Percentiles rank a stretch among this genome's conserved stretches.
These are phyloP conservation scores for Lachnellula subtilissima DNA, from an alignment of 2,329 filamentous ascomycete genomes.

Conservation along the genomic window DNA sequence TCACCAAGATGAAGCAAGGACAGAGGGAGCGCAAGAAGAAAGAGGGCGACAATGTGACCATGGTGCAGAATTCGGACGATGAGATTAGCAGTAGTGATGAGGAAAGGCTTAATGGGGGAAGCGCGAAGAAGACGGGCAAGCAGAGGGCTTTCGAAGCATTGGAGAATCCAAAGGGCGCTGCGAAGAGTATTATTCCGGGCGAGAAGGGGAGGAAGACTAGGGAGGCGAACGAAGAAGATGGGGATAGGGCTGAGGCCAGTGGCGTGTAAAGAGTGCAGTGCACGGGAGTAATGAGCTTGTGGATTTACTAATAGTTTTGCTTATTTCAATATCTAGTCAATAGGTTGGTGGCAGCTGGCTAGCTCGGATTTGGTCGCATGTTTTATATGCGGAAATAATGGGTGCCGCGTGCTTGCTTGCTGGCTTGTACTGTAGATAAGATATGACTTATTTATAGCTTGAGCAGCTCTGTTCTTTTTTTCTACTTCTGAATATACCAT, in stretches of 20 bases:
- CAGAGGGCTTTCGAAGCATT: constrained; percentile 47
- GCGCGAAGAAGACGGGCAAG: constrained; percentile 44
- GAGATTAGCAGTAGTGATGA: constrained; percentile 31
- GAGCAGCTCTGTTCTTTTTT: too few relatives aligned
- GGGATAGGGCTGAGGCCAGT: constrained; percentile 12
- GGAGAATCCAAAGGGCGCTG: constrained; percentile 24
- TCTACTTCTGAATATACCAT: too few relatives aligned
- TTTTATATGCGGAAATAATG: too few relatives aligned
- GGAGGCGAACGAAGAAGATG: constrained; percentile 18
- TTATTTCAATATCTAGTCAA: too few relatives aligned
- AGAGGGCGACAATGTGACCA: constrained; percentile 45
- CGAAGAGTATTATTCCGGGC: constrained; percentile 23
- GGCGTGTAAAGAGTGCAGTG: not conserved
- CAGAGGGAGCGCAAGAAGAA: constrained; percentile 72
- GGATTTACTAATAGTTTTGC: not conserved
- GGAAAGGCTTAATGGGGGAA: constrained; percentile 29
- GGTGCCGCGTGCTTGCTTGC: too few relatives aligned
- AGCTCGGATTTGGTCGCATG: too few relatives aligned
- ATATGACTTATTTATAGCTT: too few relatives aligned
- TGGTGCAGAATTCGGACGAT: constrained; percentile 49
- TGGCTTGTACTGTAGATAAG: too few relatives aligned
- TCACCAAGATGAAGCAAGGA: constrained; percentile 68
- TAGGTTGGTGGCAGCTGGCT: too few relatives aligned
- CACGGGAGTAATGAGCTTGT: not conserved
- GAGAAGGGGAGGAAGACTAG: constrained; percentile 16